Base-by-base conservation (phyloP, 805 yeast genomes). In the Starmerella bacillaris region DNA sequence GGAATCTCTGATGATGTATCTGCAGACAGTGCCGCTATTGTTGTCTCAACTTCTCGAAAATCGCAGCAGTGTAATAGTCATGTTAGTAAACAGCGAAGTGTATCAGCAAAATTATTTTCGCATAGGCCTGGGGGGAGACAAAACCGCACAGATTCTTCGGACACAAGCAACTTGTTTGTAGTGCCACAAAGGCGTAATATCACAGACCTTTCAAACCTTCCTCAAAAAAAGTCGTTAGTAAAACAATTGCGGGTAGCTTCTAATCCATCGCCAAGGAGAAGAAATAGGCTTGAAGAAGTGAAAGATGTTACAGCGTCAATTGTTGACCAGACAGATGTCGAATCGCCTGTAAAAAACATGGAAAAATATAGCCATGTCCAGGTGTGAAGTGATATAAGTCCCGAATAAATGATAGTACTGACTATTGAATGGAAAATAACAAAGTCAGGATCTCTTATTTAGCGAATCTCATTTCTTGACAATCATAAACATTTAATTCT, bases 1-100 rank as follows among this genome's bases (percentile, higher is more conserved):
- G 37, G 62, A 37, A 64, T 64, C 43, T 59, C 67, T 2, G 70
- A 64, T 40, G 68, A 63, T 20, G 69, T 64, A 46, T 30, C 45
- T 11, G 41, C 26, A 7, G 12, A 24, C 14, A 42, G 33, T 30
- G 38, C 38, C 3, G 36, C 24, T 11, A 16, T 26, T 26, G 31
- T 34, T 5, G 28, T 37, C 27, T 19, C 32, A 14, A 34, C 30
- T 21, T 38, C 34, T 5, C 30, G 33, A 29, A 37, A 36, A 8
- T 3, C 24, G 5, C 18, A 3, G 16, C 27, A 17, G 18, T 9
- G 12, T 33, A 29, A 17, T 28, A 31, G 19, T n/a, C 39, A 27
- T 15, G 39, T 39, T 17, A 19, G 36, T 5, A 35, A 35, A n/a
- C n/a, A 33, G 21, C 21, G 30, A 4, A 14, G 19, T 18, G 14